Evolutionary conservation across 192 early-diverging fungal species (phyloP), one percentile per base, ranked within the genome.

Genomic region (Backusella sp.): DNA sequence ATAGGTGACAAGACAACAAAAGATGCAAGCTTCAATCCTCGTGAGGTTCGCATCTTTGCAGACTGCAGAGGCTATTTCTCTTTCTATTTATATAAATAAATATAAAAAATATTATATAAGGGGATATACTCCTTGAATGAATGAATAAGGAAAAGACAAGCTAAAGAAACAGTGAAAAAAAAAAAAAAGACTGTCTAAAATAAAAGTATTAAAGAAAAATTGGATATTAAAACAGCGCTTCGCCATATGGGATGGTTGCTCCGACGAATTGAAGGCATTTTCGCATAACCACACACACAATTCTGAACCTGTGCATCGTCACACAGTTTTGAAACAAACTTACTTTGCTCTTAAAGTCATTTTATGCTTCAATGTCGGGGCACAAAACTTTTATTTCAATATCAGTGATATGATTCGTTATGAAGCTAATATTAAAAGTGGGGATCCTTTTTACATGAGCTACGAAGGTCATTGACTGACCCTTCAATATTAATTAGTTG

Each of bases 11-110:
- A 36, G 14, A 73, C 72, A 23, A 73, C 35, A 37, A 73, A 34
- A 34, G 72, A 73, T 19, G 72, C 35, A 36, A 73, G 23, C 49
- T 73, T 44, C 23, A 73, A 36, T 35, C 53, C 72, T 52, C 72
- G 72, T 19, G 72, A 59, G 34, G 72, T 53, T 32, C 53, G 72
- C 72, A 73, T 73, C 46, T 35, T 44, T 35, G 46, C 53, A 34
- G 71, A 72, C 12, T 44, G 46, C 28, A 72, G 56, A 62, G 56
- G 9, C 11, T 62, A 23, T 62, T 62, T 62, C 56, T 62, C 56
- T 28, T 62, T 62, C 11, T 26, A 28, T 62, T 4, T 62, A 28
- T 62, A 62, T 26, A 62, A 14, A 62, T 62, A 62, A 12, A 59
- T 26, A 62, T 44, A 44, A 4, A 41, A 15, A 44, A 19, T 44